Evolutionary conservation across 495 filamentous ascomycete genomes (phyloP).

Genomic region (Xylaria venustula): DNA sequence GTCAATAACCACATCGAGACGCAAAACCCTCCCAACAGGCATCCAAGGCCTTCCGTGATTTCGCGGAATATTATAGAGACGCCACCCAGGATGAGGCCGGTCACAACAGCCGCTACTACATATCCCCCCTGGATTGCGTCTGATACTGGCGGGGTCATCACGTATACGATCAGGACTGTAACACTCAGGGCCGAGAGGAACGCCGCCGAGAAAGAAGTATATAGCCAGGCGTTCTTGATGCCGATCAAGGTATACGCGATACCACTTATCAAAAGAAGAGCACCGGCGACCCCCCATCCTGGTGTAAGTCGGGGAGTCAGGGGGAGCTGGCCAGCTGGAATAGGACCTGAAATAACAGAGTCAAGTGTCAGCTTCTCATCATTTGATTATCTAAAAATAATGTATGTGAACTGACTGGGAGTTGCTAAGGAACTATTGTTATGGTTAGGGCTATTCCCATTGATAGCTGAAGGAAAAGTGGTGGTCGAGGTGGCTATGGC

Average conservation of each 20-base stretch:
- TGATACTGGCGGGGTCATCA: slow-evolving; percentile 77
- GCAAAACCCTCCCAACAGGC: slow-evolving; percentile 84
- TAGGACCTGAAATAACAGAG: slow-evolving; percentile 28
- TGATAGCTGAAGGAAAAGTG: slow-evolving; percentile 25
- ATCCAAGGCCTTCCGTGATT: slow-evolving; percentile 82
- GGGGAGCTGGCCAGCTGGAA: slow-evolving; percentile 57
- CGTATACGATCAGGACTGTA: slow-evolving; percentile 83
- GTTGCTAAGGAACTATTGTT: slow-evolving; percentile 11
- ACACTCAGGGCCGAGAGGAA: slow-evolving; percentile 72
- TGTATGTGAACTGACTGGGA: slow-evolving; percentile 10
- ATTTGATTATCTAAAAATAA: not conserved
- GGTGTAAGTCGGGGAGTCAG: slow-evolving; percentile 75
- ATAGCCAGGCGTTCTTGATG: slow-evolving; percentile 79
- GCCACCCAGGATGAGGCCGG: slow-evolving; percentile 74
- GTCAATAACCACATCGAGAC: slow-evolving; percentile 89
- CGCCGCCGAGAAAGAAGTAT: slow-evolving; percentile 77
- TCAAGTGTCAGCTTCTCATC: slow-evolving; percentile 3
- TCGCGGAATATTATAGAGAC: slow-evolving; percentile 78
- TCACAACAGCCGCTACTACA: slow-evolving; percentile 73
- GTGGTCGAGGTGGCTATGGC: slow-evolving; percentile 14
- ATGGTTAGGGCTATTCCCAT: slow-evolving; percentile 26
- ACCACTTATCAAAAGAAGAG: slow-evolving; percentile 71
- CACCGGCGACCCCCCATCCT: slow-evolving; percentile 73
- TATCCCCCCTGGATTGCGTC: slow-evolving; percentile 84
- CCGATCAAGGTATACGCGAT: slow-evolving; percentile 71